These are phyloP conservation scores for Pontederia crassipes DNA, from an alignment of 176 grass and related monocot species.

Conservation along the genomic window DNA sequence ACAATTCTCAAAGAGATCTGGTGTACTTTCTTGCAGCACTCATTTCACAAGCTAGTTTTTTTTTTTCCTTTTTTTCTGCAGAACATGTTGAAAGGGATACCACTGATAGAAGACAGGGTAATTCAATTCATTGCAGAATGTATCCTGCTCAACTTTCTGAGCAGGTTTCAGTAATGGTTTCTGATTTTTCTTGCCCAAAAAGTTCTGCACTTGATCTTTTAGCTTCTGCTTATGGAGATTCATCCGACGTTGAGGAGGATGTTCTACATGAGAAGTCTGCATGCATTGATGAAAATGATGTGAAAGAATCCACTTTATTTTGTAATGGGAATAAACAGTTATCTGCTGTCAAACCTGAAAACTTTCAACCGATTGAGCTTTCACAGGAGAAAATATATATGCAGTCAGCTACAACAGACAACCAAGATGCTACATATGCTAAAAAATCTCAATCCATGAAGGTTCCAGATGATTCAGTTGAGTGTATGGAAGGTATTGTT, in stretches of 20 bases:
- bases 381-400: constrained; percentile 6
- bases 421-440: constrained; percentile 21
- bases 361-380: constrained; percentile 22
- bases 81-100: constrained; percentile 8
- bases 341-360: constrained; percentile 13
- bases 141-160: constrained; percentile 25
- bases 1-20: too few relatives aligned
- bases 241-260: constrained; percentile 50
- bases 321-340: constrained; percentile 17
- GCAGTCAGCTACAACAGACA: constrained; percentile 20
- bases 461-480: constrained; percentile 27
- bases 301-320: constrained; percentile 9
- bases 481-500: constrained; percentile 29
- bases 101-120: constrained; percentile 3
- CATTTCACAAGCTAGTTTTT: background rate
- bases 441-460: constrained; percentile 20
- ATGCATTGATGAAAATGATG: constrained; percentile 4
- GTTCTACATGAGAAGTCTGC: constrained; percentile 11
- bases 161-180: constrained; percentile 21
- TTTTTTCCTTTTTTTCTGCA: constrained; percentile 11
- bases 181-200: constrained; percentile 34
- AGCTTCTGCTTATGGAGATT: constrained; percentile 50
- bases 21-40: background rate
- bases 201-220: constrained; percentile 78
- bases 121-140: constrained; percentile 11